Percentiles rank a stretch among this genome's conserved stretches.
These are phyloP conservation scores for Apophysomyces sp. DNA, from an alignment of 371 early-diverging fungal species.

Conservation along the genomic window DNA sequence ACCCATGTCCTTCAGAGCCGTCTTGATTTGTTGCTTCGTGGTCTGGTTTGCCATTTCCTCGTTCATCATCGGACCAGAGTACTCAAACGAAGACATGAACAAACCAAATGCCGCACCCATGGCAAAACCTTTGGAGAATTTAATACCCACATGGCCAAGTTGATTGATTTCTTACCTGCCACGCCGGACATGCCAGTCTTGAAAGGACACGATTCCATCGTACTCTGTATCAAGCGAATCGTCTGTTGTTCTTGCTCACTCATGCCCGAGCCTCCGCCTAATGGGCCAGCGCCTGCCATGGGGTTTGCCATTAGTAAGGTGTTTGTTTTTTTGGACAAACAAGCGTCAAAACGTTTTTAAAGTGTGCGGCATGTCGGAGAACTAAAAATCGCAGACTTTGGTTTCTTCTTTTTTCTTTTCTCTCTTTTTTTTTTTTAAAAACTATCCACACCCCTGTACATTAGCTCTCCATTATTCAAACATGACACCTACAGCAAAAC, in stretches of 20 bases:
- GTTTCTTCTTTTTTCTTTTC: not conserved
- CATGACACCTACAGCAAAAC: not conserved
- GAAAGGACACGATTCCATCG: slow-evolving; percentile 74
- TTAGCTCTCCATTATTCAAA: not conserved
- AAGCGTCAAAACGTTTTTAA: no score
- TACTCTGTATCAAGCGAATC: slow-evolving; percentile 44
- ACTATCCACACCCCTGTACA: not conserved
- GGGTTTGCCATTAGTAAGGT: slow-evolving; percentile 1
- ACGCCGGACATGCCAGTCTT: slow-evolving; percentile 76
- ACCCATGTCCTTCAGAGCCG: slow-evolving; percentile 89
- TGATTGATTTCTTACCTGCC: slow-evolving; percentile 51
- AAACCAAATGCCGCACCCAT: slow-evolving; percentile 92
- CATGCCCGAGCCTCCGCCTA: slow-evolving; percentile 22
- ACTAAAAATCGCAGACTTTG: not conserved
- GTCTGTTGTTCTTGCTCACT: slow-evolving; percentile 38
- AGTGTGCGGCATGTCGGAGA: no score
- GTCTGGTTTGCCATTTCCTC: slow-evolving; percentile 64
- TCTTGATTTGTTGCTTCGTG: slow-evolving; percentile 76
- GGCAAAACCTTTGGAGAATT: slow-evolving; percentile 68
- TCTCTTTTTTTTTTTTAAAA: not conserved
- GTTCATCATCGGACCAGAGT: slow-evolving; percentile 59
- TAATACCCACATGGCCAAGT: not conserved
- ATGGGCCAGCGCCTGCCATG: not conserved
- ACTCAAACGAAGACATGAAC: slow-evolving; percentile 89
- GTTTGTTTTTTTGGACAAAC: no score